phyloP scores from a whole-genome alignment of 331 rosid genomes.

The Spiraea crenata region DNA sequence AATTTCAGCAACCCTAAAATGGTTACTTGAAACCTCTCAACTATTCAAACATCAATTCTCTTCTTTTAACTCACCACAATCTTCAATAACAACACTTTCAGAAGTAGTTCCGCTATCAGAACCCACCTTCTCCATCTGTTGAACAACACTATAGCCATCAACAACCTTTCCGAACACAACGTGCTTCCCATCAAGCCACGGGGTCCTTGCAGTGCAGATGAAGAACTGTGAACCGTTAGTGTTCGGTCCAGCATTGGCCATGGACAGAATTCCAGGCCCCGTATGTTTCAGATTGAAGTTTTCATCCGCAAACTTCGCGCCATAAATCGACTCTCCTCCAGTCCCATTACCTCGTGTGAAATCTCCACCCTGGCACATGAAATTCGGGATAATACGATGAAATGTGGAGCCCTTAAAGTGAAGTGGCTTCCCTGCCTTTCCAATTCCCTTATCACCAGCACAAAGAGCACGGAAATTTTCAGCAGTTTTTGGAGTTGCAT shows the following conservation, averaged over 20 bases:
- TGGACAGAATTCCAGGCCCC: conserved; percentile 70
- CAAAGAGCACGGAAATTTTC: conserved; percentile 87
- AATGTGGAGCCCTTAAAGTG: conserved; percentile 73
- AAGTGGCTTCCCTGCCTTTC: conserved; percentile 55
- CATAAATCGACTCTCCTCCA: conserved; percentile 86
- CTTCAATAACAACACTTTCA: conserved; percentile 61
- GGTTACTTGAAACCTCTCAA: neutral
- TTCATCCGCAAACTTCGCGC: conserved; percentile 59
- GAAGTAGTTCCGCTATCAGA: conserved; percentile 46
- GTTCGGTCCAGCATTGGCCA: conserved; percentile 75
- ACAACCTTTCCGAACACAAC: conserved; percentile 89
- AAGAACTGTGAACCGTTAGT: conserved; percentile 89
- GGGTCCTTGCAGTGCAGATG: conserved; percentile 50
- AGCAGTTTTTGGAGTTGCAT: conserved; percentile 73
- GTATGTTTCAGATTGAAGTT: conserved; percentile 75
- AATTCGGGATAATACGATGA: conserved; percentile 67
- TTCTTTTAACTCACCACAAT: conserved; percentile 58
- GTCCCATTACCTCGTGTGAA: conserved; percentile 77
- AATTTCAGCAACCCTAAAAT: neutral
- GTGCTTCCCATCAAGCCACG: conserved; percentile 82
- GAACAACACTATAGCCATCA: conserved; percentile 57
- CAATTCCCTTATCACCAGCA: conserved; percentile 76
- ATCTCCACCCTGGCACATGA: conserved; percentile 93
- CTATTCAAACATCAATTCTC: conserved; percentile 21
- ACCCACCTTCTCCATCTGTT: conserved; percentile 76